Evolutionary conservation across 2,329 filamentous ascomycete species (phyloP).

Genomic region (Sclerotinia nivalis): DNA sequence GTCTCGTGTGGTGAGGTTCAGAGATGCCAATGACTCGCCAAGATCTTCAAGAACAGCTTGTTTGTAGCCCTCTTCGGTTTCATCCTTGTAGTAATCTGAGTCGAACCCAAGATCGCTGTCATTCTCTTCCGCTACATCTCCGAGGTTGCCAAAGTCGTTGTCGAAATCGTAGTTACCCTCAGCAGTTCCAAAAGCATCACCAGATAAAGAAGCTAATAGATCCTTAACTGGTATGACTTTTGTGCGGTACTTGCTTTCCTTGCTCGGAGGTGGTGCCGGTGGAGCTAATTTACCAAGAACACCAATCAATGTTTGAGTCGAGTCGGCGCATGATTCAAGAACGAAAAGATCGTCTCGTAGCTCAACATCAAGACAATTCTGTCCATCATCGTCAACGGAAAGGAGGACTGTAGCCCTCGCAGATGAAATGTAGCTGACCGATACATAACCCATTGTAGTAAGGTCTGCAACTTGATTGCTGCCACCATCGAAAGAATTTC

Average conservation of each 20-base stretch:
- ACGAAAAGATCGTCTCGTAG: slow-evolving; percentile 84
- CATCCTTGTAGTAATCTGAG: slow-evolving; percentile 52
- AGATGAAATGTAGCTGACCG: slow-evolving; percentile 83
- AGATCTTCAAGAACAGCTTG: slow-evolving; percentile 46
- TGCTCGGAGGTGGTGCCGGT: slow-evolving; percentile 73
- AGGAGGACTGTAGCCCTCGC: slow-evolving; percentile 69
- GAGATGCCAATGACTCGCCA: slow-evolving; percentile 36
- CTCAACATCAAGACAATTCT: slow-evolving; percentile 74
- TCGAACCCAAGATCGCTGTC: slow-evolving; percentile 45
- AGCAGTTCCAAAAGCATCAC: slow-evolving; percentile 71
- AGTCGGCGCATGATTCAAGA: slow-evolving; percentile 94
- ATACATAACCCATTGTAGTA: slow-evolving; percentile 73
- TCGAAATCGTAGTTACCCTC: slow-evolving; percentile 65
- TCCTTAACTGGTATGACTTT: slow-evolving; percentile 83
- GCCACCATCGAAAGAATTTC: slow-evolving; percentile 41
- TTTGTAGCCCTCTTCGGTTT: slow-evolving; percentile 34
- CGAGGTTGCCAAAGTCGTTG: slow-evolving; percentile 57
- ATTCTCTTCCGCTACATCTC: slow-evolving; percentile 48
- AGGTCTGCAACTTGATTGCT: slow-evolving; percentile 55
- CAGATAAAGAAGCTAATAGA: slow-evolving; percentile 85
- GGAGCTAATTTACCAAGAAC: slow-evolving; percentile 79
- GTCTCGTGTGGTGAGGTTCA: slow-evolving; percentile 41
- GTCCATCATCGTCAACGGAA: slow-evolving; percentile 53
- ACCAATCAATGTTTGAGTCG: slow-evolving; percentile 85
- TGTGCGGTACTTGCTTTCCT: slow-evolving; percentile 82